Percentiles rank a stretch among this genome's conserved stretches.
phyloP scores from a whole-genome alignment of 2,329 filamentous ascomycete species.

The Dothistroma septosporum region DNA sequence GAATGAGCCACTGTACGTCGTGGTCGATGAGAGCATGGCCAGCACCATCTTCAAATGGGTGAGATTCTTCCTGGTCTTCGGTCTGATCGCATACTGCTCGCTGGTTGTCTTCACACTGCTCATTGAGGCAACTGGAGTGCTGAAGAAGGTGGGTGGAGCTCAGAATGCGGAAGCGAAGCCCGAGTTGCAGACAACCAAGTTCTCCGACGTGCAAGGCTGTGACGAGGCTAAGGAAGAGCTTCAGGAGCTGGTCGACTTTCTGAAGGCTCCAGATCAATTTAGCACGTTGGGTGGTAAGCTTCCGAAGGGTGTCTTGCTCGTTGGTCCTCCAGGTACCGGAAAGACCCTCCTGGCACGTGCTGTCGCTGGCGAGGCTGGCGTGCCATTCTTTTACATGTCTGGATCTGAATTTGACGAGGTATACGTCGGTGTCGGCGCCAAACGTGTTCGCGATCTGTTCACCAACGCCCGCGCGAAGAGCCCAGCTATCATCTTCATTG shows the following conservation, averaged over 20 bases:
- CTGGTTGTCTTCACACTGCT: conserved; percentile 75
- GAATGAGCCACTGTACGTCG: conserved; percentile 85
- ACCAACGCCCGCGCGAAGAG: conserved; percentile 76
- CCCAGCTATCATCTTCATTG: conserved; percentile 91
- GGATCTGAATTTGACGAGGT: conserved; percentile 98
- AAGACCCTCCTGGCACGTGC: conserved; percentile 94
- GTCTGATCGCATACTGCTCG: conserved; percentile 71
- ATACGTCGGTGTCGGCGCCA: conserved; percentile 93
- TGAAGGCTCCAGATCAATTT: conserved; percentile 90
- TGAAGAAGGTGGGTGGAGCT: conserved; percentile 71
- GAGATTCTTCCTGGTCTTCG: conserved; percentile 78
- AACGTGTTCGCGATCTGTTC: conserved; percentile 94
- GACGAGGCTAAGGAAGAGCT: conserved; percentile 98
- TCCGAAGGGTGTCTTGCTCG: conserved; percentile 91
- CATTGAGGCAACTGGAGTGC: conserved; percentile 72
- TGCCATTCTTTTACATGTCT: conserved; percentile 99
- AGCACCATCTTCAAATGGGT: conserved; percentile 83
- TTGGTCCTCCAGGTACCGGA: conserved; percentile 93
- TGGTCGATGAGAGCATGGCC: conserved; percentile 84
- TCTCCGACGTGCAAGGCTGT: conserved; percentile 91
- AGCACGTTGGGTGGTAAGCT: conserved; percentile 92
- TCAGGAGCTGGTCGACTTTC: conserved; percentile 92
- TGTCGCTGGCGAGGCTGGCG: conserved; percentile 92
- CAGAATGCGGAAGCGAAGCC: conserved; percentile 82
- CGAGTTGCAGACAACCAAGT: conserved; percentile 85